Evolutionary conservation across 805 yeast genomes (phyloP).

Genomic region (Metschnikowia kunwiensis): DNA sequence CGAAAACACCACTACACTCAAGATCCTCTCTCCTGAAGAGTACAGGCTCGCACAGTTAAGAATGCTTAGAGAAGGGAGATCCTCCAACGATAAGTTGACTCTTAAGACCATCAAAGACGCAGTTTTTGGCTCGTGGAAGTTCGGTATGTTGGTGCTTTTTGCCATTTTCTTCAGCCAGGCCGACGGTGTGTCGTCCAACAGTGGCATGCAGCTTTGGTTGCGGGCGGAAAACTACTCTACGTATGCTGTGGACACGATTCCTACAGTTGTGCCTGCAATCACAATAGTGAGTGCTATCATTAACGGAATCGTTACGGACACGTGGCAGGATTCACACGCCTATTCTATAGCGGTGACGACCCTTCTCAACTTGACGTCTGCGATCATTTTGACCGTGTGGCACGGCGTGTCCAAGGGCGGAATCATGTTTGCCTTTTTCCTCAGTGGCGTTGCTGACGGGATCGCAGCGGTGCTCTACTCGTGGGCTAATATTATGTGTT

Average conservation of each 20-base stretch:
- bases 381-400: slow-evolving; percentile 13
- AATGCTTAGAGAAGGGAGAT: slow-evolving; percentile 15
- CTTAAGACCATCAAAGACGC: slow-evolving; percentile 10
- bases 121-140: slow-evolving; percentile 22
- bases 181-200: slow-evolving; percentile 28
- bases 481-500: slow-evolving; percentile 19
- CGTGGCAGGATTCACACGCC: slow-evolving; percentile 24
- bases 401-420: slow-evolving; percentile 10
- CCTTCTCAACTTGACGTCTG: slow-evolving; percentile 10
- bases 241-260: slow-evolving; percentile 18
- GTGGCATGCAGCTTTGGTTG: slow-evolving; percentile 24
- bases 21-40: slow-evolving; percentile 6
- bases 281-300: slow-evolving; percentile 24
- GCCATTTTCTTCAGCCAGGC: slow-evolving; percentile 33
- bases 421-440: slow-evolving; percentile 14
- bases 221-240: slow-evolving; percentile 16
- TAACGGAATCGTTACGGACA: slow-evolving; percentile 27
- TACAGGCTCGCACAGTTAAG: slow-evolving; percentile 11
- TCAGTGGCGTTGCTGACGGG: slow-evolving; percentile 17
- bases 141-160: slow-evolving; percentile 24
- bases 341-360: slow-evolving; percentile 20
- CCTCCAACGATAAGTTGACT: slow-evolving; percentile 18
- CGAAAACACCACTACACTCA: slow-evolving; percentile 3
- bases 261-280: slow-evolving; percentile 23
- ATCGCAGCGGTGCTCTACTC: slow-evolving; percentile 16